Base-by-base conservation (phyloP, 495 filamentous ascomycete genomes). In the Penicillium lividum region DNA sequence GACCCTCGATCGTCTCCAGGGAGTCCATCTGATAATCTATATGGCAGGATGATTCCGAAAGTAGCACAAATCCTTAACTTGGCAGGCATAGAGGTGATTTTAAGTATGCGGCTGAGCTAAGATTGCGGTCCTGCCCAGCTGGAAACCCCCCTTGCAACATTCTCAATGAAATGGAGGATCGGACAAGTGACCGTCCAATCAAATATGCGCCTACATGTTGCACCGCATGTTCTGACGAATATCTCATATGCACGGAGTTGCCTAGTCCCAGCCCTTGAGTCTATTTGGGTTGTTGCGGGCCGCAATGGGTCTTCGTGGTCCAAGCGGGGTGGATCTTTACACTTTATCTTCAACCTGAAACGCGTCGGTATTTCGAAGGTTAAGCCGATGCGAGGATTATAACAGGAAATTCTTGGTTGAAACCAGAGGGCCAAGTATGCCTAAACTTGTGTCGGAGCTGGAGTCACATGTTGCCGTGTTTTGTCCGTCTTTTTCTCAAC, bases 101-200 rank as follows among this genome's bases (percentile, higher is more conserved):
- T 40, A 40, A 40, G 38, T 16, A 40, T 40, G 38, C 38, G 38
- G 38, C 38, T 40, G 36, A 40, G 36, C 36, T 40, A 40, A 40
- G 36, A 40, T 40, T 15, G n/a, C 36, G 11, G 4, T 40, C 36
- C 36, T 40, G 36, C 36, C 36, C 36, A n/a, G 36, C 36, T n/a
- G 15, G 15, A 11, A 36, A 36, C 33, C 33, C 13, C 38, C 38
- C 11, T 38, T 40, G 38, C 38, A 40, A 40, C 38, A 40, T 40
- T 40, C 38, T 16, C 15, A 40, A 40, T 40, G 38, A 40, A 40
- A 40, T 40, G 38, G n/a, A 40, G 38, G 38, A 40, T 40, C 38
- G 15, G 38, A 40, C 13, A 16, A 40, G 15, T 40, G 38, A 7
- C 38, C 38, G 15, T 3, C 38, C 38, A 40, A 40, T 40, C 38